These are phyloP conservation scores for Fusarium caatingaense DNA, from an alignment of 2,329 filamentous ascomycete species.

Conservation along the genomic window DNA sequence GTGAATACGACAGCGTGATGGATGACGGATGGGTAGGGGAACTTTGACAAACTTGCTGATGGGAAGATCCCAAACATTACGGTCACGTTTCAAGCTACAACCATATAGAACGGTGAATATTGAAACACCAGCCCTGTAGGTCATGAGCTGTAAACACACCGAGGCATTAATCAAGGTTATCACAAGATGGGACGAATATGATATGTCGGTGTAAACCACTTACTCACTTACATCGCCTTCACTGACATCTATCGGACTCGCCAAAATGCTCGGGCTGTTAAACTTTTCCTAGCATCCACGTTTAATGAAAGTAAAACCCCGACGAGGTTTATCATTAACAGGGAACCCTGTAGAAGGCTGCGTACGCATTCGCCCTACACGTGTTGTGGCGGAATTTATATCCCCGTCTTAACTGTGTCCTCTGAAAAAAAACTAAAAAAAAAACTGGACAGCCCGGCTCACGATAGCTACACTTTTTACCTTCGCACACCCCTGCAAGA, in stretches of 20 bases:
- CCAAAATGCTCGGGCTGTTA: not conserved
- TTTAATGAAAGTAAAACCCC: slow-evolving; percentile 24
- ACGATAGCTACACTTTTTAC: slow-evolving; percentile 16
- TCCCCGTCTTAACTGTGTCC: not conserved
- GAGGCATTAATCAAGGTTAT: slow-evolving; percentile 10
- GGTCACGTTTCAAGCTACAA: slow-evolving; percentile 32
- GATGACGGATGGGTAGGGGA: not conserved
- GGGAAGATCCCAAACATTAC: slow-evolving; percentile 32
- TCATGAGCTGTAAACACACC: slow-evolving; percentile 2
- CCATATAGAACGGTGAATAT: slow-evolving; percentile 34
- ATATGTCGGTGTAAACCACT: not conserved
- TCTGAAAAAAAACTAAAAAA: no score
- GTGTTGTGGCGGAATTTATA: not conserved
- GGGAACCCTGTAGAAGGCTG: slow-evolving; percentile 18
- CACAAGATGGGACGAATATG: slow-evolving; percentile 9
- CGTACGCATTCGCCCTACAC: not conserved
- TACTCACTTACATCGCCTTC: slow-evolving; percentile 2
- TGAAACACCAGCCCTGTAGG: slow-evolving; percentile 31
- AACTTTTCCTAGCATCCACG: not conserved
- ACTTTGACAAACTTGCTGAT: slow-evolving; percentile 19
- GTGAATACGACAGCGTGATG: slow-evolving; percentile 8
- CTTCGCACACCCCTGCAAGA: slow-evolving; percentile 3
- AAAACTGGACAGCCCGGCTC: not conserved
- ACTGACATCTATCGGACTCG: not conserved
- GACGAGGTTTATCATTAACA: slow-evolving; percentile 17